A percentile compares a stretch with the other conserved stretches of the same genome.
Evolutionary conservation across 768 basidiomycete genomes (phyloP).

Genomic region (Trametes cinnabarina): DNA sequence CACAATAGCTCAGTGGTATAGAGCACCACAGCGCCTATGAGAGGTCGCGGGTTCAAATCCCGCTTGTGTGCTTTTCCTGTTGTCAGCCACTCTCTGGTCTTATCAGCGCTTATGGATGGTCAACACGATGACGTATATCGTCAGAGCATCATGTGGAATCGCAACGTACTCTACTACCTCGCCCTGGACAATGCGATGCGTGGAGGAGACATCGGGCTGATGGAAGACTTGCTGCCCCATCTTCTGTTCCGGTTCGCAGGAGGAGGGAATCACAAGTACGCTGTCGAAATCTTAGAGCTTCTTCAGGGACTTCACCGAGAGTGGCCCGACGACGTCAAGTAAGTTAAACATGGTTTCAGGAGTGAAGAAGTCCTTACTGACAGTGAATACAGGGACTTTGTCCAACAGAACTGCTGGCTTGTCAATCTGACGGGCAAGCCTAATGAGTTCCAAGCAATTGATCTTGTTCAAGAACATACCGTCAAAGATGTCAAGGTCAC

Average conservation of each 20-base stretch:
- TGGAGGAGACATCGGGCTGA: constrained; percentile 30
- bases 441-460: constrained; percentile 28
- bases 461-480: constrained; percentile 37
- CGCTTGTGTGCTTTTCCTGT: too few species aligned
- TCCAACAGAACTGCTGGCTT: constrained; percentile 16
- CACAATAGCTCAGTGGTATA: background rate
- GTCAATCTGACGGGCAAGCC: constrained; percentile 24
- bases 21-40: background rate
- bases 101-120: background rate
- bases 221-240: constrained; percentile 26
- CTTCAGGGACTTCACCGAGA: constrained; percentile 29
- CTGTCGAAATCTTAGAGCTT: constrained; percentile 29
- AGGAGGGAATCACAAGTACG: constrained; percentile 28
- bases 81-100: too few species aligned
- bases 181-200: constrained; percentile 36
- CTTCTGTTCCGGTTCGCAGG: constrained; percentile 29
- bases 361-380: background rate
- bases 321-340: constrained; percentile 27
- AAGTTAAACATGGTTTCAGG: background rate
- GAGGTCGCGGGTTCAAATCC: background rate
- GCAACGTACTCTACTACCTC: constrained; percentile 38
- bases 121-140: constrained; percentile 28
- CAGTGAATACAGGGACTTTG: background rate
- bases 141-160: constrained; percentile 36
- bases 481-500: constrained; percentile 37